Base-by-base conservation (phyloP, 306 rosid species). In the Quercus dentata region DNA sequence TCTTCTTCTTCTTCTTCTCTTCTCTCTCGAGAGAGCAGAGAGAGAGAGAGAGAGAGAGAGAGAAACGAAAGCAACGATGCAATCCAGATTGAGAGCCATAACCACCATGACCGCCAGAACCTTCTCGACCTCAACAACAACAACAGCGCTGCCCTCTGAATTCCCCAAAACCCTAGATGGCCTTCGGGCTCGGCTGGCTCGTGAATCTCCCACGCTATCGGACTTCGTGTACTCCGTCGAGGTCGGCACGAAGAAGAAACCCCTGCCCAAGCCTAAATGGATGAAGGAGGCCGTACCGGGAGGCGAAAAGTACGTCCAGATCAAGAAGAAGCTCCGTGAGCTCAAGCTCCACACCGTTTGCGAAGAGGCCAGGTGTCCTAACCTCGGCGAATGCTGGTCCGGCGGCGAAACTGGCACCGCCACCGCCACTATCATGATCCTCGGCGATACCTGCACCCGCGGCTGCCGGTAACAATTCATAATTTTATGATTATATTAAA, bases 381-480 rank as follows among this genome's bases (percentile, higher is more conserved):
- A 96, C 75, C 83, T 96, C 77, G 97, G 97, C 0, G 99, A 96
- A 88, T 96, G 99, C 87, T 96, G 99, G 98, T 96, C 99, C 69
- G 99, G 99, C 54, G 99, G 99, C 23, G 98, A 96, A 86, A 96
- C 99, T 0, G 99, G 98, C 7, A 91, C 99, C 21, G 99, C 99
- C 73, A 96, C 99, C 0, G 99, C 98, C 58, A 96, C 99, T 27
- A 96, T 96, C 77, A 96, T 96, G 99, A 96, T 96, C 55, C 87
- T 96, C 33, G 99, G 99, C 15, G 99, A 96, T 76, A 93, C 99
- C 51, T 96, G 99, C 71, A 96, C 99, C 27, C 92, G 99, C 56
- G 99, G 99, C 74, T 96, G 99, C 97, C 92, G 99, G 99, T 80
- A 69, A 84, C 67, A 4, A 10, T 21, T 20, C 67, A 10, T 59